phyloP scores from a whole-genome alignment of 225 moss, liverwort and hornwort genomes.

The Polytrichum commune region DNA sequence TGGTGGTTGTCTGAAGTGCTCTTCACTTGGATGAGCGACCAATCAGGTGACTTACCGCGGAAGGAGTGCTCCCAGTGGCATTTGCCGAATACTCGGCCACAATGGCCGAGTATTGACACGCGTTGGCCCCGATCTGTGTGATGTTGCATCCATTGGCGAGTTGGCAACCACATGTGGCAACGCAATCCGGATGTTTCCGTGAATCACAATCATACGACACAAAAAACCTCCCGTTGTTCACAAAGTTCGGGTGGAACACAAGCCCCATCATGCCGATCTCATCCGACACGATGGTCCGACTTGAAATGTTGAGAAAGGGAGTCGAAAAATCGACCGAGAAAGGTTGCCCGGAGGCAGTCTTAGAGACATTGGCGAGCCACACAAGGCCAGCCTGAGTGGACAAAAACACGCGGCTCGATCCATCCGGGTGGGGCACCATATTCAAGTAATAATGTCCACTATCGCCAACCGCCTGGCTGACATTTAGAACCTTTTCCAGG shows the following conservation, averaged over 20 bases:
- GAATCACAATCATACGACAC: constrained; percentile 90
- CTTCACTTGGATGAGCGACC: no score
- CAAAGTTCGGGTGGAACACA: constrained; percentile 73
- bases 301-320: constrained; percentile 67
- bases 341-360: constrained; percentile 29
- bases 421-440: constrained; percentile 75
- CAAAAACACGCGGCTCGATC: constrained; percentile 70
- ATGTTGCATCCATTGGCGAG: constrained; percentile 50
- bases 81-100: constrained; percentile 83
- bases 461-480: not conserved
- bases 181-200: constrained; percentile 54
- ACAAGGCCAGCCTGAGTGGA: constrained; percentile 62
- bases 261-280: constrained; percentile 86
- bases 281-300: constrained; percentile 17
- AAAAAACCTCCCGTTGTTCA: constrained; percentile 94
- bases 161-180: constrained; percentile 67
- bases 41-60: constrained; percentile 27
- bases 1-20: no score
- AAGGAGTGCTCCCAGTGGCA: constrained; percentile 46
- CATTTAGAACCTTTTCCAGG: constrained; percentile 57
- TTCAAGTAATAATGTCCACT: constrained; percentile 58
- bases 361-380: constrained; percentile 54
- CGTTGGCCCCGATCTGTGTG: constrained; percentile 31
- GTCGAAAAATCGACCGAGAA: constrained; percentile 38
- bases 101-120: constrained; percentile 71